Base-by-base conservation (phyloP, 2,329 filamentous ascomycete genomes). In the Bertia moriformis region DNA sequence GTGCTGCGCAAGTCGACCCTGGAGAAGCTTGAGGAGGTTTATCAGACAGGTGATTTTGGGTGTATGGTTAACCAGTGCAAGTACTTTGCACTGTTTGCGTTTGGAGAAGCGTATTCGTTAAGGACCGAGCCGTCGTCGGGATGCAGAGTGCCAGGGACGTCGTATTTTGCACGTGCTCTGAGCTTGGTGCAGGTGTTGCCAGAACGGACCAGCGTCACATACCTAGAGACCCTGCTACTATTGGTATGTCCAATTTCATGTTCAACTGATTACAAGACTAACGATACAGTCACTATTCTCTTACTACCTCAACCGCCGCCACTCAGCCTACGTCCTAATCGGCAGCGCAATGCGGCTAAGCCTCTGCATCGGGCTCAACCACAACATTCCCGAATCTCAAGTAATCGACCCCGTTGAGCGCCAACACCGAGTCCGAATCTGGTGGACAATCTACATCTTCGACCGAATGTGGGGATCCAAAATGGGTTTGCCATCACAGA, bases 401-500 rank as follows among this genome's bases (percentile, higher is more conserved):
- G 49, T 65, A 1, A 52, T 49, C 14, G 60, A 67, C 36, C 49
- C 44, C 14, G 54, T 48, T 0, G 48, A 50, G 1, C 44, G 60
- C 3, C 60, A 65, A 40, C 62, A 65, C 17, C 48, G 62, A 1
- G 55, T 54, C 4, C 49, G 61, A 1, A 50, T 64, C 1, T 65
- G 58, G 55, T 64, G 60, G 61, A 63, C 62, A 0, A 54, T 61
- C 0, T 65, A 64, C 33, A 57, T 52, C 5, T 51, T 65, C 17
- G 63, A 66, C 41, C 57, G 66, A 2, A 61, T 69, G 53, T 66
- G 60, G 57, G 62, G 62, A 3, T 62, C 64, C 0, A 64, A 66
- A 37, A 56, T 69, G 38, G 63, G 66, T 0, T 58, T 67, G 18
- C 64, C 67, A 0, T 57, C 63, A 4, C 62, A 64, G 29, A 61